These are phyloP conservation scores for Hortiboletus campestris DNA, from an alignment of 768 basidiomycete genomes.

Conservation along the genomic window DNA sequence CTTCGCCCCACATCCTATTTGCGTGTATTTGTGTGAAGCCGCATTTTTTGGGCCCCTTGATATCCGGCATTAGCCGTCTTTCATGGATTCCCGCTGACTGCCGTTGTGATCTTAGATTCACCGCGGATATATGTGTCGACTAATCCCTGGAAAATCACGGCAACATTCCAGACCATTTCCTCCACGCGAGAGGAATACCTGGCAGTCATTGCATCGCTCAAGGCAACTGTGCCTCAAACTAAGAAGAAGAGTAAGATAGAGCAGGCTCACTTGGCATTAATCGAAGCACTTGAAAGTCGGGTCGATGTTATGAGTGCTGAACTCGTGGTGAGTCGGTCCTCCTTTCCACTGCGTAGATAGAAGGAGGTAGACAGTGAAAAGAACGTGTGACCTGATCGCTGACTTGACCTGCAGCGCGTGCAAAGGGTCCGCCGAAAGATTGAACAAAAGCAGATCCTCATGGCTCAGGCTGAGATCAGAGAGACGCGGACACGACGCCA, in stretches of 20 bases:
- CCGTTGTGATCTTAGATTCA: slow-evolving; percentile 57
- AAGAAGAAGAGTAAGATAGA: slow-evolving; percentile 59
- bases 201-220: slow-evolving; percentile 59
- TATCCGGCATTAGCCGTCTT: slow-evolving; percentile 38
- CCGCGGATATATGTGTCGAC: slow-evolving; percentile 81
- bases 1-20: slow-evolving; percentile 51
- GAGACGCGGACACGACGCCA: slow-evolving; percentile 76
- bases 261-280: slow-evolving; percentile 56
- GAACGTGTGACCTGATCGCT: slow-evolving; percentile 19
- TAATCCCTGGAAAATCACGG: slow-evolving; percentile 87
- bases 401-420: slow-evolving; percentile 53
- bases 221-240: slow-evolving; percentile 45
- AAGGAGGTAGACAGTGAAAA: slow-evolving; percentile 9
- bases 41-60: slow-evolving; percentile 44
- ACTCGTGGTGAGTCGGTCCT: slow-evolving; percentile 54
- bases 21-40: slow-evolving; percentile 63
- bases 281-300: slow-evolving; percentile 61
- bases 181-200: slow-evolving; percentile 75
- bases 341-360: slow-evolving; percentile 9
- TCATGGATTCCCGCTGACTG: slow-evolving; percentile 34
- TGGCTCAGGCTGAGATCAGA: slow-evolving; percentile 75
- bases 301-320: slow-evolving; percentile 68
- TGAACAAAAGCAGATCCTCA: slow-evolving; percentile 59
- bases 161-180: slow-evolving; percentile 69
- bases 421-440: slow-evolving; percentile 67